Percentiles rank a stretch among this genome's conserved stretches.
phyloP scores from a whole-genome alignment of 1,284 basidiomycete genomes.

The Paramarasmius palmivorus region DNA sequence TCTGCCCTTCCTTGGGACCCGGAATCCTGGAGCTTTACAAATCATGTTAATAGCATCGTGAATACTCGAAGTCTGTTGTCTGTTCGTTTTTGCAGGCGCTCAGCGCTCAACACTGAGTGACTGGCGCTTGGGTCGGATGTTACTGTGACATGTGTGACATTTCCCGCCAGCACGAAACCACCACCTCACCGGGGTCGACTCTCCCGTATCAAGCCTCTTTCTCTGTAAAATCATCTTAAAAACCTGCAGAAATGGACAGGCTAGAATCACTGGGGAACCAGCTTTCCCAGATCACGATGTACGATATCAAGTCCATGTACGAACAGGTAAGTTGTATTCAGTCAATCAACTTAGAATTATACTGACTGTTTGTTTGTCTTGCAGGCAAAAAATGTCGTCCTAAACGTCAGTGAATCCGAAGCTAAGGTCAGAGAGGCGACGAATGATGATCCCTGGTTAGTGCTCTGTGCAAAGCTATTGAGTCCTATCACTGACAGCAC shows the following conservation, averaged over 20 bases:
- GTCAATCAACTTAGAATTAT: not conserved
- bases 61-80: too few relatives aligned
- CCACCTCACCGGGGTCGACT: too few relatives aligned
- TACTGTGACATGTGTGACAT: too few relatives aligned
- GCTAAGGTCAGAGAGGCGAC: conserved; percentile 97
- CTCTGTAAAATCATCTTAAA: not conserved
- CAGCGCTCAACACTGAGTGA: too few relatives aligned
- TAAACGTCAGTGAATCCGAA: conserved; percentile 97
- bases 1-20: too few relatives aligned
- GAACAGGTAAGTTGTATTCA: conserved; percentile 64
- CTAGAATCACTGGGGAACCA: conserved; percentile 69
- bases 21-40: too few relatives aligned
- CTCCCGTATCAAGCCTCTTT: too few relatives aligned
- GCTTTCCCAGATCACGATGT: conserved; percentile 79
- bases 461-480: conserved; percentile 5
- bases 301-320: conserved; percentile 93
- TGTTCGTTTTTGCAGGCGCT: too few relatives aligned
- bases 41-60: too few relatives aligned
- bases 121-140: too few relatives aligned
- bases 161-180: too few relatives aligned
- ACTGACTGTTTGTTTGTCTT: not conserved
- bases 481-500: not conserved
- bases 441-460: conserved; percentile 96
- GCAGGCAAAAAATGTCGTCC: conserved; percentile 87
- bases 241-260: conserved; percentile 46